These are phyloP conservation scores for Botrytis fabae DNA, from an alignment of 2,329 filamentous ascomycete species.

Conservation along the genomic window DNA sequence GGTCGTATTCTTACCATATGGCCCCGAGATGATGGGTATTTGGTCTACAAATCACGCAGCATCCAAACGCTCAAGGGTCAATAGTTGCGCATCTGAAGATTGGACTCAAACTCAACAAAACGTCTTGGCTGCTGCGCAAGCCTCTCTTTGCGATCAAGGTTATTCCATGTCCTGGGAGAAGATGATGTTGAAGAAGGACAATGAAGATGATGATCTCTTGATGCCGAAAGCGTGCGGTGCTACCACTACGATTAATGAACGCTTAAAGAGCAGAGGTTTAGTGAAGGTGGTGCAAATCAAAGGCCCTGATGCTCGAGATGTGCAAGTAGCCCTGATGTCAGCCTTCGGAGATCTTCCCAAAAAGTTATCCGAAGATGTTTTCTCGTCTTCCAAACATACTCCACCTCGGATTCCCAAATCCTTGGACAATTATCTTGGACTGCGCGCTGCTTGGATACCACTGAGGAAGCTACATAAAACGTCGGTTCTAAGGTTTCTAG, in stretches of 20 bases:
- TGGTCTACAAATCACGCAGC: slow-evolving; percentile 50
- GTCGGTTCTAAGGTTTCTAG: slow-evolving; percentile 68
- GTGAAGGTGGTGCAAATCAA: slow-evolving; percentile 63
- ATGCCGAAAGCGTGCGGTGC: slow-evolving; percentile 66
- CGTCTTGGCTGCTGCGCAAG: slow-evolving; percentile 35
- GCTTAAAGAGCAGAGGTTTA: slow-evolving; percentile 74
- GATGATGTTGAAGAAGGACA: background rate
- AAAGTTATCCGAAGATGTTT: slow-evolving; percentile 39
- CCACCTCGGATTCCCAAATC: slow-evolving; percentile 29
- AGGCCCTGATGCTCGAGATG: slow-evolving; percentile 65
- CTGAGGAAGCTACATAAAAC: slow-evolving; percentile 75
- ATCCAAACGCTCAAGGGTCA: slow-evolving; percentile 39
- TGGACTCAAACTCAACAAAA: slow-evolving; percentile 46
- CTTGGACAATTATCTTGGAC: slow-evolving; percentile 45
- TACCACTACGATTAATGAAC: slow-evolving; percentile 62
- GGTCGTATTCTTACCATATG: slow-evolving; percentile 74
- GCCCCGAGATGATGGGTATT: slow-evolving; percentile 52
- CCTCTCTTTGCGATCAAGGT: slow-evolving; percentile 33
- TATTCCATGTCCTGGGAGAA: slow-evolving; percentile 35
- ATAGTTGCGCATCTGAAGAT: slow-evolving; percentile 48
- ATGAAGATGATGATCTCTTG: background rate
- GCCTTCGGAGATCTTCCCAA: slow-evolving; percentile 61
- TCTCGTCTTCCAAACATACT: slow-evolving; percentile 28
- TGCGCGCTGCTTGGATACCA: slow-evolving; percentile 71
- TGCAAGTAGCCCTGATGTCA: slow-evolving; percentile 61